phyloP scores from a whole-genome alignment of 768 basidiomycete species.

The Crucibulum laeve region DNA sequence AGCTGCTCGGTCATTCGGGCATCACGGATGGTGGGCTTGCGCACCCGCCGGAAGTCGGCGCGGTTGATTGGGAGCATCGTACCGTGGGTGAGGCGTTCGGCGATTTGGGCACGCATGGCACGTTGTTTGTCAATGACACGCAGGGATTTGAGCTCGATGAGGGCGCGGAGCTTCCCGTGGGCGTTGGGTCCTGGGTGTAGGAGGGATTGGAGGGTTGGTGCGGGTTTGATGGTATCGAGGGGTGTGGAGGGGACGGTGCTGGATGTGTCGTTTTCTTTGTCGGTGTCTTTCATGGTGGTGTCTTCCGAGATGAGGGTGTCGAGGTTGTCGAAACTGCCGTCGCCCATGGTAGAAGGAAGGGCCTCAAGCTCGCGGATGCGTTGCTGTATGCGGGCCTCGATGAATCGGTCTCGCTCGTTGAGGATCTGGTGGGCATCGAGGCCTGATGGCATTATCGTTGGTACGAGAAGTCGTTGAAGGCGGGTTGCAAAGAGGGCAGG shows the following conservation, averaged over 20 bases:
- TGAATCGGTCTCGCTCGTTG: slow-evolving; percentile 87
- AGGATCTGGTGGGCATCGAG: slow-evolving; percentile 90
- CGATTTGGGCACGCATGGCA: slow-evolving; percentile 77
- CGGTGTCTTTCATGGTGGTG: slow-evolving; percentile 30
- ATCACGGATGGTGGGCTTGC: slow-evolving; percentile 85
- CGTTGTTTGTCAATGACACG: slow-evolving; percentile 89
- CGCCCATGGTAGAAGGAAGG: slow-evolving; percentile 76
- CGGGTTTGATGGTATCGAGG: slow-evolving; percentile 22
- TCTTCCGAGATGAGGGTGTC: slow-evolving; percentile 42
- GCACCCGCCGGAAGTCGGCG: slow-evolving; percentile 80
- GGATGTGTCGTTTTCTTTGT: slow-evolving; percentile 39
- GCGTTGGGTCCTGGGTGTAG: slow-evolving; percentile 58
- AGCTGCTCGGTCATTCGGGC: slow-evolving; percentile 85
- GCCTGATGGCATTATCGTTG: slow-evolving; percentile 85
- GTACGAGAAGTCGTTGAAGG: slow-evolving; percentile 77
- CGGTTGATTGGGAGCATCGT: slow-evolving; percentile 89
- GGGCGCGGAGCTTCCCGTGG: slow-evolving; percentile 80
- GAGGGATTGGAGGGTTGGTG: slow-evolving; percentile 22
- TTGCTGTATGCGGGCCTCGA: slow-evolving; percentile 86
- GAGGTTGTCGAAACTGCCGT: slow-evolving; percentile 68
- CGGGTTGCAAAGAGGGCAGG: slow-evolving; percentile 65
- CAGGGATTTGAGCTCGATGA: slow-evolving; percentile 92
- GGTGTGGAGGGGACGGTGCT: slow-evolving; percentile 13
- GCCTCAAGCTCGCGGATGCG: slow-evolving; percentile 83
- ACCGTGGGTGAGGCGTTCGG: slow-evolving; percentile 84